These are phyloP conservation scores for Dovyalis caffra DNA, from an alignment of 345 rosid species.

Conservation along the genomic window DNA sequence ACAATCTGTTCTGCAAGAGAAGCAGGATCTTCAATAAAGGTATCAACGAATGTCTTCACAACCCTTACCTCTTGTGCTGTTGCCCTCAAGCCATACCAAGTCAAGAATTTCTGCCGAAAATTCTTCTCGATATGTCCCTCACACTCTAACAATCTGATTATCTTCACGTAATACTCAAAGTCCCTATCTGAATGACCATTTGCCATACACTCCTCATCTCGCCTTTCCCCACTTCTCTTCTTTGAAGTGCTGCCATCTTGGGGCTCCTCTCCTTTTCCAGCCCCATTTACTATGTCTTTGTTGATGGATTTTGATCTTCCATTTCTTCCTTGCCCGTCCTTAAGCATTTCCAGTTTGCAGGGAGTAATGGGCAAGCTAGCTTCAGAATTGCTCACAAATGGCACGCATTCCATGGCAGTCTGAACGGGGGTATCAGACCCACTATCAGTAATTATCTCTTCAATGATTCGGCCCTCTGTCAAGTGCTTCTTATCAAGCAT, in stretches of 20 bases:
- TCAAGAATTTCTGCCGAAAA: conserved; percentile 89
- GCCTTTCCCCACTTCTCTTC: conserved; percentile 46
- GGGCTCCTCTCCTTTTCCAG: conserved; percentile 45
- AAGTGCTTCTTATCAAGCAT: conserved; percentile 40
- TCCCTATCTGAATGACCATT: conserved; percentile 56
- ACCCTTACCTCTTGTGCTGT: conserved; percentile 67
- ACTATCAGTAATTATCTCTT: conserved; percentile 43
- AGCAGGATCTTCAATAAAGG: conserved; percentile 66
- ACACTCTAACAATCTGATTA: conserved; percentile 72
- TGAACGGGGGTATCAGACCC: conserved; percentile 40
- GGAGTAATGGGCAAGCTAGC: conserved; percentile 76
- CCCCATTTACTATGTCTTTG: conserved; percentile 38
- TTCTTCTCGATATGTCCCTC: conserved; percentile 88
- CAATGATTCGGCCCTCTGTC: conserved; percentile 26
- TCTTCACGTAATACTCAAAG: conserved; percentile 78
- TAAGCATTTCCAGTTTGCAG: conserved; percentile 59
- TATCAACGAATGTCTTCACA: conserved; percentile 78
- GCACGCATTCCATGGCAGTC: conserved; percentile 45
- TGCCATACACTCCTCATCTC: conserved; percentile 39
- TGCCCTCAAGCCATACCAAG: conserved; percentile 94
- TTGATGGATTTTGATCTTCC: conserved; percentile 46
- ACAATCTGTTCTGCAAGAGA: conserved; percentile 89
- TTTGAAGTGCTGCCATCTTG: conserved; percentile 56
- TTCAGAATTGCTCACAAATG: conserved; percentile 37
- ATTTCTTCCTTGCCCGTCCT: conserved; percentile 48